Conservation (phyloP, 108 stramenopile genomes). For the Pseudonitzschia delicatissima region DNA sequence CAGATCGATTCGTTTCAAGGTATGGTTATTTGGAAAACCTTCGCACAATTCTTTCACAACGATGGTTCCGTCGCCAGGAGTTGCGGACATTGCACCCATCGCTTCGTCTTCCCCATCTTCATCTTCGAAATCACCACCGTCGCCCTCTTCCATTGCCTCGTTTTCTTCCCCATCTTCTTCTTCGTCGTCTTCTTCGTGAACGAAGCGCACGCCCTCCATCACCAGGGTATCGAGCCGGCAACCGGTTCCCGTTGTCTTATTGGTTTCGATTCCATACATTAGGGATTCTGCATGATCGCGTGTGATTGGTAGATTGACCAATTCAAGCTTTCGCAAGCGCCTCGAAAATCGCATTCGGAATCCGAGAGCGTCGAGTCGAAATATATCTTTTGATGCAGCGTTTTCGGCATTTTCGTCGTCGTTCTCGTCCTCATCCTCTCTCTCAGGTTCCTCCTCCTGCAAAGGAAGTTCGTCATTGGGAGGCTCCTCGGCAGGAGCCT, state of each 20-base stretch:
- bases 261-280: constrained; percentile 17
- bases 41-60: constrained; percentile 4
- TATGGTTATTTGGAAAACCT: constrained; percentile 9
- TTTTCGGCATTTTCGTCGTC: not conserved
- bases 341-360: constrained; percentile 16
- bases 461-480: no score
- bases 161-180: not conserved
- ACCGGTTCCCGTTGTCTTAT: not conserved
- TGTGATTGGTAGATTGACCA: constrained; percentile 11
- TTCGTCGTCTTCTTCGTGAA: not conserved
- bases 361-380: constrained; percentile 4
- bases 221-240: not conserved
- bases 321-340: constrained; percentile 6
- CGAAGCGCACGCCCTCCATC: constrained; percentile 1
- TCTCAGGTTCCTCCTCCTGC: no score
- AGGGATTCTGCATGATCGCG: constrained; percentile 13
- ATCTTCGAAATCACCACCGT: not conserved
- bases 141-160: not conserved
- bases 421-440: not conserved
- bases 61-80: not conserved
- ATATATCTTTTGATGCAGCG: not conserved
- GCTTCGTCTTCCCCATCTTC: not conserved
- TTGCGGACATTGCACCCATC: not conserved
- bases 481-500: not conserved
- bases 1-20: not conserved